Percentiles rank a stretch among this genome's conserved stretches.
Conservation (phyloP, 352 stramenopile genomes). For the Globisporangium megalacanthum region DNA sequence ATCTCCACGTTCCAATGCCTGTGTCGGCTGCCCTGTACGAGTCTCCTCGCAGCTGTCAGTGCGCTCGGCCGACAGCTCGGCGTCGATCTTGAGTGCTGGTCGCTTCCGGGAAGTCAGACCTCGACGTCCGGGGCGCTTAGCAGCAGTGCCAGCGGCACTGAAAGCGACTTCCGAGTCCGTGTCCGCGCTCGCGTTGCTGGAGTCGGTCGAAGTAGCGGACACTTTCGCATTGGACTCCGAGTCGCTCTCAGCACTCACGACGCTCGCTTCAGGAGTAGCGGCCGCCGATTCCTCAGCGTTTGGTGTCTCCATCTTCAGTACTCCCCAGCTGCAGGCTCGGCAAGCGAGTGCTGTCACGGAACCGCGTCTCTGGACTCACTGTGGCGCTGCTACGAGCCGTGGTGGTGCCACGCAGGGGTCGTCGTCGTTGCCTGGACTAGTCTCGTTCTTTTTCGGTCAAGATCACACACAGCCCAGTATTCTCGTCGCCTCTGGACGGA, state of each 20-base stretch:
- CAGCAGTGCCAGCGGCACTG: background rate
- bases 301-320: constrained; percentile 1
- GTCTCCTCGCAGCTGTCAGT: constrained; percentile 5
- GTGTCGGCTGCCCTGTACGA: constrained; percentile 7
- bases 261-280: background rate
- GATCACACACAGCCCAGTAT: background rate
- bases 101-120: constrained; percentile 9
- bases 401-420: background rate
- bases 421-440: background rate
- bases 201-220: background rate
- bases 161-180: background rate
- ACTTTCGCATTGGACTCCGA: background rate
- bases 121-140: background rate
- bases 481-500: background rate
- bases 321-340: background rate
- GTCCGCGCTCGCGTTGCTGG: background rate
- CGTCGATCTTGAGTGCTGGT: constrained; percentile 14
- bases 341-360: background rate
- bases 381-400: background rate
- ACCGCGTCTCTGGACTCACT: background rate
- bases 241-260: background rate
- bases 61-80: constrained; percentile 6
- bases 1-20: background rate
- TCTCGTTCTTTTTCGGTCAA: constrained; percentile 5
- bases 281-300: background rate